Base-by-base conservation (phyloP, 352 stramenopile species). In the Phytophthora capsici region DNA sequence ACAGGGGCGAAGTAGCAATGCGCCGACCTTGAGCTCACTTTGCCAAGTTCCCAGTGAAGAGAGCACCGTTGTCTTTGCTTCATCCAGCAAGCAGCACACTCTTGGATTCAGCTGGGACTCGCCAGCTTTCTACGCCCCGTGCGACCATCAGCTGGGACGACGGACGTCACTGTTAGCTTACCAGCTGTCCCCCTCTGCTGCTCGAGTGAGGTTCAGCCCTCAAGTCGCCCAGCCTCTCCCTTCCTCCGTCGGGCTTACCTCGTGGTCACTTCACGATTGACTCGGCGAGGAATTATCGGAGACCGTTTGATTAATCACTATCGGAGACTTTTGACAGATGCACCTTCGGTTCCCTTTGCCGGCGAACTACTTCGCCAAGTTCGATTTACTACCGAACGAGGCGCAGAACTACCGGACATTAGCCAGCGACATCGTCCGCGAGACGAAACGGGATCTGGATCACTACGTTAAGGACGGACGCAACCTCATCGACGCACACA, bases 331-430 rank as follows among this genome's bases (percentile, higher is more conserved):
- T 43, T n/a, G 23, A 38, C 32, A 36, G 26, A 43, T 91, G 83
- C 80, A 88, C 34, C 83, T 90, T 57, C 82, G 81, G 37, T 91
- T 91, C 72, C 83, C 83, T 17, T 57, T 91, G 20, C 83, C 83
- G 10, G 57, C 67, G 34, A 77, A 75, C n/a, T 90, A 88, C 69
- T 91, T 91, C 59, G 78, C 80, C 69, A 82, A 80, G 66, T 89
- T 91, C 57, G 80, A 91, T 54, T 75, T 91, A 57, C 68, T 79
- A 37, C 65, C 78, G 8, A 63, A 80, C 38, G 80, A 91, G 66
- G 71, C 55, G 57, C 78, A 86, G 44, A 69, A 57, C 32, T 86
- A 85, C 58, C 76, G 80, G 40, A 43, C 67, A 20, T 70, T 84
- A n/a, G 80, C 83, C 57, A 83, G 58, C 41, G 81, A 86, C n/a